Base-by-base conservation (phyloP, 257 asterid species). In the Asclepias syriaca region DNA sequence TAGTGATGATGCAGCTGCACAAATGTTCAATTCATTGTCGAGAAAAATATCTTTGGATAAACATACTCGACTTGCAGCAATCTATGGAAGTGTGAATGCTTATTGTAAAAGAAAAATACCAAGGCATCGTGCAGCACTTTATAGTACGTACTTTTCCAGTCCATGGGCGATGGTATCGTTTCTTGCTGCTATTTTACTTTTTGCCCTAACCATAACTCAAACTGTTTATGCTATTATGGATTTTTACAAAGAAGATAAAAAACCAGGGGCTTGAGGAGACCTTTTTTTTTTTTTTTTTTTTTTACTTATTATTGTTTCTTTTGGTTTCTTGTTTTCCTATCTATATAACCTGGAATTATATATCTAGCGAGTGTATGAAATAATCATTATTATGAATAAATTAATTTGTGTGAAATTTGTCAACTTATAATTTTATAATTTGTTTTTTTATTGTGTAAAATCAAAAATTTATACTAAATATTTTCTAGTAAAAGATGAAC, bases 91-190 rank as follows among this genome's bases (percentile, higher is more conserved):
- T 59, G 87, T 84, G 3, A 78, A 70, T 14, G 73, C 53, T 6
- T 86, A 83, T 14, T 85, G 92, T 85, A 85, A 82, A 82, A 49
- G 40, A 72, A 53, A 66, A 0, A 80, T 85, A 86, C 78, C 77
- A 24, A 73, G 50, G 59, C 85, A 85, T 86, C 72, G 92, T 6
- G 92, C 87, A 21, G 77, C 79, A 45, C 85, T 88, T 56, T 75
- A 70, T 68, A 86, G 78, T 43, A 84, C 80, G 2, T 84, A 88
- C 83, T 88, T 86, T 72, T 81, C 79, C 16, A 84, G 72, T 27
- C 92, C 92, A 3, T 88, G 88, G 95, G 0, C 46, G 46, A 0
- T 75, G 54, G 64, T 88, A 9, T 88, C 94, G 10, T 78, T 84
- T 34, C 2, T 77, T 45, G 92, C 88, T 3, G 90, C 87, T 27